These are phyloP conservation scores for Magnolia sinica DNA, from an alignment of 164 flowering plant species.

Conservation along the genomic window DNA sequence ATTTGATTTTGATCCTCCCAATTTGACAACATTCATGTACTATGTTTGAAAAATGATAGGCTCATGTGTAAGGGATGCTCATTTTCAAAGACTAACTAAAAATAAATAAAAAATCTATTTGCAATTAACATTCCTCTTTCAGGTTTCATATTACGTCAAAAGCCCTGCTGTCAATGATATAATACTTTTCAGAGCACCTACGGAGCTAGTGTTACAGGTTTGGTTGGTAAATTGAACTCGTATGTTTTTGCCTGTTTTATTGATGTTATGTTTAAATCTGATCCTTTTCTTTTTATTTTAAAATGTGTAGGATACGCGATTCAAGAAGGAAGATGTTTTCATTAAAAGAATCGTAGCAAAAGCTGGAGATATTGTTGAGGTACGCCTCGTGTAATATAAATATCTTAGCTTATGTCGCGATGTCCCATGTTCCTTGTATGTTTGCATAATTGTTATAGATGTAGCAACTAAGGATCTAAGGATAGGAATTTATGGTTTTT, in stretches of 20 bases:
- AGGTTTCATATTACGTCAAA: conserved; percentile 45
- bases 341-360: conserved; percentile 56
- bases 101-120: neutral
- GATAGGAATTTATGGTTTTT: too few relatives aligned
- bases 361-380: conserved; percentile 55
- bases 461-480: too few relatives aligned
- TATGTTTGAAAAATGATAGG: too few relatives aligned
- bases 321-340: conserved; percentile 28
- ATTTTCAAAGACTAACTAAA: neutral
- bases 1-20: too few relatives aligned
- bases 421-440: too few relatives aligned
- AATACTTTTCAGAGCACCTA: conserved; percentile 40
- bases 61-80: too few relatives aligned
- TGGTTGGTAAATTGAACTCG: neutral
- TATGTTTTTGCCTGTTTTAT: neutral
- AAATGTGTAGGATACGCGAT: conserved; percentile 23
- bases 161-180: conserved; percentile 41
- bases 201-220: conserved; percentile 28
- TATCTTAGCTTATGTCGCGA: too few relatives aligned
- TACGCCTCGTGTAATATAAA: conserved; percentile 6
- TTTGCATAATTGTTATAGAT: too few relatives aligned
- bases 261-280: neutral
- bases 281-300: neutral
- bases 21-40: too few relatives aligned
- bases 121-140: conserved; percentile 4